Evolutionary conservation across 140 eudicot genomes (phyloP), one percentile per base, ranked within the genome.

Genomic region (Bidens hawaiensis): DNA sequence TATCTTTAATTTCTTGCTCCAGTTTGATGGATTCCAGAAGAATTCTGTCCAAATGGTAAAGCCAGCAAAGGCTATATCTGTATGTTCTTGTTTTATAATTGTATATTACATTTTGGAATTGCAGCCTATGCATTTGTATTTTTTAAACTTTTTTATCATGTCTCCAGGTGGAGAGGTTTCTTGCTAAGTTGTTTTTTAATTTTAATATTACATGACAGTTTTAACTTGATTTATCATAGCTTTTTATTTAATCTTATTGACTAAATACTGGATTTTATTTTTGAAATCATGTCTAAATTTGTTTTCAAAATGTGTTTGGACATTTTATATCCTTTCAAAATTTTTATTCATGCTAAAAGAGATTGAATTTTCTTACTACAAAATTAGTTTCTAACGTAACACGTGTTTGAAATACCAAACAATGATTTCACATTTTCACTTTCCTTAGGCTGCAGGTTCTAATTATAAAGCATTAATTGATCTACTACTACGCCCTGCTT

Each of bases 11-110:
- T 30, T 23, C 41, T 59, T 64, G 58, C 53, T 77, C 52, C 62
- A 93, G 99, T 93, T 93, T 60, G 99, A 93, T 77, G 94, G 86
- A 47, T 93, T 81, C 60, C 99, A 82, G 87, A 93, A 93, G 68
- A 86, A 80, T 15, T 86, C 97, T 23, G 73, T 85, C 60, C 95
- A 93, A 60, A 93, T 93, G 99, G 97, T 93, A 76, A 85, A 93
- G 67, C 99, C 94, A 13, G 97, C 95, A 14, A 85, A 76, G 98
- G 98, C 69, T 87, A 91, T 68, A 87, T 91, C 48, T 91, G 96
- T 91, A 75, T 23, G 85, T 34, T 14, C 2, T 12, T 45, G 6
- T 52, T 52, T 25, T 10, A 2, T 23, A 11, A 51, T 4, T 50
- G 10, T 6, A 28, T n/a, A 8, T 55, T 55, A 55, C 42, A 3